phyloP scores from a whole-genome alignment of 2,329 filamentous ascomycete genomes.

The Hypoxylon sp. region DNA sequence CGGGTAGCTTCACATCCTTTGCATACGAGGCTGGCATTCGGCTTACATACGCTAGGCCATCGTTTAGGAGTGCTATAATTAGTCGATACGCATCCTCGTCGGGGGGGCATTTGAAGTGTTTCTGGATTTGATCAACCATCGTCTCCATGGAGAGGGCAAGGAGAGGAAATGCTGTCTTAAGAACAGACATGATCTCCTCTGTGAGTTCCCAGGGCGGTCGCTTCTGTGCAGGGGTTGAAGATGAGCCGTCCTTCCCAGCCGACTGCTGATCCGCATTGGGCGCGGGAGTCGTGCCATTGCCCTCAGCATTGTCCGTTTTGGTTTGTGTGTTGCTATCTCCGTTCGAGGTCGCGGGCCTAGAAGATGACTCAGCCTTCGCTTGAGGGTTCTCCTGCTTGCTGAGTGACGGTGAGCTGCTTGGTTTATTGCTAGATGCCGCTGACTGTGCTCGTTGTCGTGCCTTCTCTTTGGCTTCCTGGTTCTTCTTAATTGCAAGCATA shows the following conservation, averaged over 20 bases:
- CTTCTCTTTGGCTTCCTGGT: constrained; percentile 81
- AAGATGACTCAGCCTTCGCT: constrained; percentile 57
- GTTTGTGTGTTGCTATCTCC: constrained; percentile 60
- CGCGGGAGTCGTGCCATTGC: constrained; percentile 46
- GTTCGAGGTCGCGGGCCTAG: constrained; percentile 67
- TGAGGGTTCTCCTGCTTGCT: constrained; percentile 69
- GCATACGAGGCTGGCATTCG: constrained; percentile 89
- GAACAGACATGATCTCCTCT: constrained; percentile 93
- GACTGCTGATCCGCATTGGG: constrained; percentile 48
- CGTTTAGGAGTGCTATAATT: constrained; percentile 97
- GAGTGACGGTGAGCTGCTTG: constrained; percentile 64
- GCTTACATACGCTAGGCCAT: constrained; percentile 92
- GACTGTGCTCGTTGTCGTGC: constrained; percentile 66
- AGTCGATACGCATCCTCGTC: constrained; percentile 98
- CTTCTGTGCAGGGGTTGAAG: constrained; percentile 62
- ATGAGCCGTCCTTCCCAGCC: constrained; percentile 50
- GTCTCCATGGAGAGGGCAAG: constrained; percentile 98
- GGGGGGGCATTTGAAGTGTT: constrained; percentile 98
- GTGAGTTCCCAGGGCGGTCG: constrained; percentile 97
- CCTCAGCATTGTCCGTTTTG: constrained; percentile 63
- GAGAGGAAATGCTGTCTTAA: constrained; percentile 97
- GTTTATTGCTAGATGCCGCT: constrained; percentile 61
- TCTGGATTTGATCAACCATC: constrained; percentile 99
- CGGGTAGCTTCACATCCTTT: constrained; percentile 89
- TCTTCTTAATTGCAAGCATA: constrained; percentile 91